These are phyloP conservation scores for Lentithecium fluviatile DNA, from an alignment of 495 filamentous ascomycete genomes.

Conservation along the genomic window DNA sequence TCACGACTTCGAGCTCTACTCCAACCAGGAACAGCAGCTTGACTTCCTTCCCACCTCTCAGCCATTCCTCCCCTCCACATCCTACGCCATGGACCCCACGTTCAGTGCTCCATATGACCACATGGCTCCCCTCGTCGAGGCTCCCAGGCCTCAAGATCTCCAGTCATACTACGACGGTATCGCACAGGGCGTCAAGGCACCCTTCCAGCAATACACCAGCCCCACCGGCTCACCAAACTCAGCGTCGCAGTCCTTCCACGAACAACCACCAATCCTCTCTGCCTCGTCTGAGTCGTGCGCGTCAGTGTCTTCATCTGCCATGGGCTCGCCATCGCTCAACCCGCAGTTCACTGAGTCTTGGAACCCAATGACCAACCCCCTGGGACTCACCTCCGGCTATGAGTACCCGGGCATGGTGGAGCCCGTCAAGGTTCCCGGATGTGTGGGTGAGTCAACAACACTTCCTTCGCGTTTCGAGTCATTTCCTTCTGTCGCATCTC, in stretches of 20 bases:
- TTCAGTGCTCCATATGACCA: constrained; percentile 28
- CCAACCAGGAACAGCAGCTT: constrained; percentile 29
- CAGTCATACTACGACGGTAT: constrained; percentile 34
- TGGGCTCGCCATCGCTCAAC: constrained; percentile 73
- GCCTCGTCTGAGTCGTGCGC: constrained; percentile 70
- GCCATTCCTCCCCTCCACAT: constrained; percentile 22
- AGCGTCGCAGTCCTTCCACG: constrained; percentile 40
- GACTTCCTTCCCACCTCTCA: constrained; percentile 32
- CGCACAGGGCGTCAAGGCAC: constrained; percentile 34
- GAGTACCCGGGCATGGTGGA: constrained; percentile 55
- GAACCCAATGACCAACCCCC: constrained; percentile 54
- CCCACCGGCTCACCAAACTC: constrained; percentile 41
- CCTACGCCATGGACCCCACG: constrained; percentile 26
- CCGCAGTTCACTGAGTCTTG: constrained; percentile 60
- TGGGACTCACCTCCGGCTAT: constrained; percentile 58
- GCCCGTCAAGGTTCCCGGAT: constrained; percentile 63
- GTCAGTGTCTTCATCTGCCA: constrained; percentile 73
- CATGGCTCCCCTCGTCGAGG: constrained; percentile 19
- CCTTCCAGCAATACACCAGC: constrained; percentile 28
- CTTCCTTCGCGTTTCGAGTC: constrained; percentile 42
- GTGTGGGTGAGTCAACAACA: constrained; percentile 73
- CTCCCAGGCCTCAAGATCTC: constrained; percentile 33
- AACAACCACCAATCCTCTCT: constrained; percentile 52
- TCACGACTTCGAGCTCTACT: constrained; percentile 37
- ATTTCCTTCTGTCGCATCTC: constrained; percentile 19